Base-by-base conservation (phyloP, 2,329 filamentous ascomycete genomes). In the Paecilomyces variotii region DNA sequence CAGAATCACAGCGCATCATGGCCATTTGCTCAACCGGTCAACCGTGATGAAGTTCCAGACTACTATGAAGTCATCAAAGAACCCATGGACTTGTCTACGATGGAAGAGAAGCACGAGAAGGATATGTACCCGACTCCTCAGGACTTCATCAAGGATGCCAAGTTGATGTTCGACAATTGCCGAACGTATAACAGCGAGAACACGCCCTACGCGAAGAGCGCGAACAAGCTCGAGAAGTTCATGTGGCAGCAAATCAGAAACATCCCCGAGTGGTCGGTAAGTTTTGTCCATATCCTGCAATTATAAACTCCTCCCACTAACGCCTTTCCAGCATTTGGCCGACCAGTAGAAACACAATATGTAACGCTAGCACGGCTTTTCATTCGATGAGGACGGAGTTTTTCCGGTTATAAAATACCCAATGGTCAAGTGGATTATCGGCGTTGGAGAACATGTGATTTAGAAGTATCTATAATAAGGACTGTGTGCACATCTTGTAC, bases 21-120 rank as follows among this genome's bases (percentile, higher is more conserved):
- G 94, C 94, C 94, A 0, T 99, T 99, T 79, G 83, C 94, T 32
- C 85, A 91, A 27, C 93, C 94, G 0, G 94, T 99, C 64, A 97
- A 95, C 72, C 87, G 88, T 64, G 94, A 99, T 68, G 94, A 97
- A 65, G 94, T 99, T 0, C 87, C 91, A n/a, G 94, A 99, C 73
- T 99, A 99, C 77, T 97, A 97, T 79, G 91, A 96, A 60, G 92
- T 97, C 61, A 99, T 99, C 79, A 92, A 92, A 71, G 89, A 96
- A 73, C 94, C 94, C 35, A 99, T 99, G 94, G 94, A 97, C 71
- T 80, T 97, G 54, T 87, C 85, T 54, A 97, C 92, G 24, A 97
- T 99, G 93, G 94, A 97, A 75, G 86, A 85, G 65, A 96, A 96
- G 75, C 87, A 97, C 63, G 92, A 97, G 70, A 90, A 91, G 45